Percentiles rank a stretch among this genome's conserved stretches.
phyloP scores from a whole-genome alignment of 306 rosid genomes.

The Cicer pinnatifidum region DNA sequence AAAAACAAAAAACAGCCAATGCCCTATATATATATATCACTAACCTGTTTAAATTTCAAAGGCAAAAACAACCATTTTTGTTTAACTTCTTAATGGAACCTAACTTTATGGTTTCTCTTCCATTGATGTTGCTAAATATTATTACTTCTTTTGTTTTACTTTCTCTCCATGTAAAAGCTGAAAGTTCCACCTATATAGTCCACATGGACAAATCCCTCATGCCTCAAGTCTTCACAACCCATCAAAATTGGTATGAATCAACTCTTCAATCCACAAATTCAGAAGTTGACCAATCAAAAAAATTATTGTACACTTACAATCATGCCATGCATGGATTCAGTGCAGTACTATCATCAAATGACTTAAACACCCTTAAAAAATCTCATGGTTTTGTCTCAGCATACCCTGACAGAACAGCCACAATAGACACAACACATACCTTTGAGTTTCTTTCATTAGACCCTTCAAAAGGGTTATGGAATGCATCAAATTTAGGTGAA shows the following conservation, averaged over 20 bases:
- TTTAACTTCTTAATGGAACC: slow-evolving; percentile 42
- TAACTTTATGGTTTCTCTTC: slow-evolving; percentile 10
- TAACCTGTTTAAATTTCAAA: slow-evolving; percentile 22
- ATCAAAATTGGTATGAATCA: slow-evolving; percentile 47
- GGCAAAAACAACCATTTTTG: slow-evolving; percentile 8
- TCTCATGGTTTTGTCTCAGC: slow-evolving; percentile 47
- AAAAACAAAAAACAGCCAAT: background rate
- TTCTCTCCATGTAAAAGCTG: slow-evolving; percentile 22
- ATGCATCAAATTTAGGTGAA: slow-evolving; percentile 44
- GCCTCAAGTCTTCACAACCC: slow-evolving; percentile 49
- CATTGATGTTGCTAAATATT: slow-evolving; percentile 37
- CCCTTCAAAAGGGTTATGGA: slow-evolving; percentile 46
- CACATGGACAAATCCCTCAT: slow-evolving; percentile 53
- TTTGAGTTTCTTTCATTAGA: slow-evolving; percentile 48
- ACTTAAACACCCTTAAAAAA: slow-evolving; percentile 35
- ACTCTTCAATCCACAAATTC: slow-evolving; percentile 39
- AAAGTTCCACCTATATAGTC: slow-evolving; percentile 48
- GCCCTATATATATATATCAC: slow-evolving; percentile 19
- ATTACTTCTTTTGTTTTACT: slow-evolving; percentile 19
- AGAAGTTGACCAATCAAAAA: background rate
- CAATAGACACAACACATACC: slow-evolving; percentile 52
- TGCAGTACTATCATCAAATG: slow-evolving; percentile 45
- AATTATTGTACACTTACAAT: slow-evolving; percentile 39
- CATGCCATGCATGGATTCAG: slow-evolving; percentile 52
- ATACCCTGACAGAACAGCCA: slow-evolving; percentile 40